phyloP scores from a whole-genome alignment of 2,329 filamentous ascomycete genomes.

The Verticillium nubilum region DNA sequence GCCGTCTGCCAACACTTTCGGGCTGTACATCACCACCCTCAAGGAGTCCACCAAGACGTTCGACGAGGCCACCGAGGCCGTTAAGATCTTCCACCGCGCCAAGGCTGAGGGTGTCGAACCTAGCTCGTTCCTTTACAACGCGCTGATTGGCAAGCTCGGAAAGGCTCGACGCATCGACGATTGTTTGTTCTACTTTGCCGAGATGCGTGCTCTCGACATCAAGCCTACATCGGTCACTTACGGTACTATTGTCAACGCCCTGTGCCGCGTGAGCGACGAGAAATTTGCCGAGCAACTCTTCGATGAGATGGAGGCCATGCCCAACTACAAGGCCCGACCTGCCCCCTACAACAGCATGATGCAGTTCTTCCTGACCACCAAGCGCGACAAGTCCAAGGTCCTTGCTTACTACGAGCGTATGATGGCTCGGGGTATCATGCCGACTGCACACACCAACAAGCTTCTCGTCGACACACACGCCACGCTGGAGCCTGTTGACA shows the following conservation, averaged over 20 bases:
- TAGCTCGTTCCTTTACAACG: conserved; percentile 96
- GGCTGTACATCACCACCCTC: conserved; percentile 97
- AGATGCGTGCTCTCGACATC: conserved; percentile 91
- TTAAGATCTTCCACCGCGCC: conserved; percentile 94
- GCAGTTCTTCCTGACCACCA: conserved; percentile 97
- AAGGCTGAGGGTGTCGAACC: conserved; percentile 92
- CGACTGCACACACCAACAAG: conserved; percentile 96
- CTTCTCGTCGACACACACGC: conserved; percentile 93
- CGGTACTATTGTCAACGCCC: conserved; percentile 94
- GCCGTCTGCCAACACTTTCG: conserved; percentile 95
- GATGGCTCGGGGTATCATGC: conserved; percentile 78
- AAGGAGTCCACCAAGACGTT: conserved; percentile 98
- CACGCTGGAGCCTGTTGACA: conserved; percentile 85
- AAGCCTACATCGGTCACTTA: conserved; percentile 97
- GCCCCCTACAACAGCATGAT: conserved; percentile 99
- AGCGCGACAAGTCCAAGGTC: conserved; percentile 92
- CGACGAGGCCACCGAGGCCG: conserved; percentile 92
- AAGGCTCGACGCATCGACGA: conserved; percentile 98
- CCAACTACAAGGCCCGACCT: conserved; percentile 96
- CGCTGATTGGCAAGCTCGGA: conserved; percentile 94
- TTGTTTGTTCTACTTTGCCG: conserved; percentile 94
- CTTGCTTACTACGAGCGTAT: conserved; percentile 93
- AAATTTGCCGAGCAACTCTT: conserved; percentile 97
- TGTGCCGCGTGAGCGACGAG: conserved; percentile 95
- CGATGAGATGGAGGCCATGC: conserved; percentile 98